A percentile compares a stretch with the other conserved stretches of the same genome.
phyloP scores from a whole-genome alignment of 2,329 filamentous ascomycete species.

The Ceratocystis albifundus region DNA sequence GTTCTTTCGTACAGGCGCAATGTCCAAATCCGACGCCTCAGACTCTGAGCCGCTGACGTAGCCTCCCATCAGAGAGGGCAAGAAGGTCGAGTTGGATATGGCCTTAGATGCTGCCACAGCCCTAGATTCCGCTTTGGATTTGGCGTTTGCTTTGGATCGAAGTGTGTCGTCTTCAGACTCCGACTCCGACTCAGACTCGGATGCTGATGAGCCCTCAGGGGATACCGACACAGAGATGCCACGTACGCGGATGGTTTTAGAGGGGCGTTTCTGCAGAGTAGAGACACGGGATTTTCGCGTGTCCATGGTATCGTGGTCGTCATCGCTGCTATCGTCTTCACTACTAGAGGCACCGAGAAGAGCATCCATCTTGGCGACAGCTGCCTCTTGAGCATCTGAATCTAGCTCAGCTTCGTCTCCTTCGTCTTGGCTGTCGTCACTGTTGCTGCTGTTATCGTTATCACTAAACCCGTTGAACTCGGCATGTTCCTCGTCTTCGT shows the following conservation, averaged over 20 bases:
- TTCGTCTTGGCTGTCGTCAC: slow-evolving; percentile 27
- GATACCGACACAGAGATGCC: slow-evolving; percentile 31
- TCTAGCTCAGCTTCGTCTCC: slow-evolving; percentile 28
- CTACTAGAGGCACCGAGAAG: slow-evolving; percentile 37
- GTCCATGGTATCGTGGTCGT: slow-evolving; percentile 20
- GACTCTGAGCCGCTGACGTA: slow-evolving; percentile 69
- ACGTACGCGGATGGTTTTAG: slow-evolving; percentile 27
- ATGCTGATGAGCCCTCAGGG: slow-evolving; percentile 17
- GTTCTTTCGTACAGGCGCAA: slow-evolving; percentile 55
- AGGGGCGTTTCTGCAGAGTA: slow-evolving; percentile 13
- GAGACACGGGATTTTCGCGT: not conserved
- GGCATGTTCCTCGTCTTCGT: slow-evolving; percentile 26
- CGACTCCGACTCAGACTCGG: slow-evolving; percentile 11
- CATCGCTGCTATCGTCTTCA: slow-evolving; percentile 33
- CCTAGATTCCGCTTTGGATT: slow-evolving; percentile 26
- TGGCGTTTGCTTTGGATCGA: slow-evolving; percentile 19
- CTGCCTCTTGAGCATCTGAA: slow-evolving; percentile 30
- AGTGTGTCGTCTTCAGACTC: slow-evolving; percentile 22
- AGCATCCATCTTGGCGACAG: slow-evolving; percentile 36
- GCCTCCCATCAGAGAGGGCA: slow-evolving; percentile 66
- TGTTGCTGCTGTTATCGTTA: slow-evolving; percentile 25
- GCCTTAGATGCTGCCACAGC: slow-evolving; percentile 19
- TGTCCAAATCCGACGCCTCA: slow-evolving; percentile 52
- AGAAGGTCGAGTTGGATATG: slow-evolving; percentile 45
- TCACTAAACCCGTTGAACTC: slow-evolving; percentile 25